Evolutionary conservation across 2,329 filamentous ascomycete species (phyloP), one percentile per base, ranked within the genome.

Genomic region (Xylaria sp.): DNA sequence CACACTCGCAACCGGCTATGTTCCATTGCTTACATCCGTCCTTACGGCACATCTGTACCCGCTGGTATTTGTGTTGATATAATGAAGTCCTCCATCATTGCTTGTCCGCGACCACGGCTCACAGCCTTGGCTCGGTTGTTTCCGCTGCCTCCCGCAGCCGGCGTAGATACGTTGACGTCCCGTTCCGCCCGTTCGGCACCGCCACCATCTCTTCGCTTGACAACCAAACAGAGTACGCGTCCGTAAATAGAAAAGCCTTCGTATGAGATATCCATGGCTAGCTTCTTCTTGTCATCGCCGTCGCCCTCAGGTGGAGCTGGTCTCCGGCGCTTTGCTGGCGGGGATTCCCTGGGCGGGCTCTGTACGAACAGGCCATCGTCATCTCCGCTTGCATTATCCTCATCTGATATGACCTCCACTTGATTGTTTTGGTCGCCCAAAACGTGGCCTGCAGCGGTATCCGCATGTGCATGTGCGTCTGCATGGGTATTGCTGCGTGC

Each of bases 241-340:
- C 96, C 94, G 80, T 97, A 97, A 76, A 99, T 97, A 73, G 91
- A 92, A 80, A 98, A 98, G 9, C 96, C 95, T 75, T 98, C 94
- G 80, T 98, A 99, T 15, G 89, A 90, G 29, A 95, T 96, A 68
- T 91, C 90, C 82, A 97, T 87, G 22, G 87, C 88, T 73, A 97
- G 81, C 79, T 97, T 98, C 83, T 99, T 97, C 81, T 97, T 96
- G 75, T 97, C 92, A 64, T 92, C 89, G 10, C 78, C 77, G 20
- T 77, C 77, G 20, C 76, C 80, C 27, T 75, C 75, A 38, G 62
- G 68, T 39, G 73, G 76, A 51, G 73, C 75, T 42, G 81, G 81
- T 75, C 77, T 81, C 73, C 77, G 79, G 62, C 82, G 82, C 77
- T 86, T 87, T 36, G 79, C 73, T 29, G 83, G 81, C 68, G 80